Evolutionary conservation across 805 yeast genomes (phyloP), one percentile per base, ranked within the genome.

Genomic region (Dipodascopsis uninucleata): DNA sequence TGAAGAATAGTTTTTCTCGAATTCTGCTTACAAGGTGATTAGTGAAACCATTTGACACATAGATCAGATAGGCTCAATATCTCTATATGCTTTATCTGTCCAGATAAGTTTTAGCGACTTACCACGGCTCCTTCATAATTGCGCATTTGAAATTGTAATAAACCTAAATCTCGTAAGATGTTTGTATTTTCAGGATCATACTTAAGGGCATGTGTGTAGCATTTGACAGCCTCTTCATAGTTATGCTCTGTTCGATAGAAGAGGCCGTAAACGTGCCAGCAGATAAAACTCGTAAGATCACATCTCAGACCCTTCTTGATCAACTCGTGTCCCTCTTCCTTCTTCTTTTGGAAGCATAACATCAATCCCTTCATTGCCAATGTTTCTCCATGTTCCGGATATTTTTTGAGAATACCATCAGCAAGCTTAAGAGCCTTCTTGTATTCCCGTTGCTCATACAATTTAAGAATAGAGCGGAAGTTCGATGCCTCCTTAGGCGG

Each of bases 381-480:
- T 2, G 94, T 78, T 59, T 86, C 95, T 22, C 88, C 82, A 63
- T 85, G 88, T 39, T 70, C 71, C 12, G 86, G 73, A 59, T 79
- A 79, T 59, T 85, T 86, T 70, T 86, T 85, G 58, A 90, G 65
- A 56, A 85, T 75, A 28, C 75, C 69, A 40, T 93, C 97, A 33
- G 86, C 75, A 23, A 80, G 61, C 61, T 85, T 85, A 57, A 89
- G 66, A 1, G 96, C 78, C 59, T 90, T 88, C 62, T 85, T 85
- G 71, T 89, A 89, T 64, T 87, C 88, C 63, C 85, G 87, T 37
- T 74, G 62, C 61, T 93, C 97, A 59, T 87, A 93, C 24, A 85
- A 73, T 56, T 79, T 79, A 58, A 93, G 72, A 1, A 96, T 96
- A 55, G 82, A 85, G 47, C 82, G 75, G 69, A 90, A 88, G 52